Evolutionary conservation across 1,284 basidiomycete genomes (phyloP).

Genomic region (Trichosporon sp.): DNA sequence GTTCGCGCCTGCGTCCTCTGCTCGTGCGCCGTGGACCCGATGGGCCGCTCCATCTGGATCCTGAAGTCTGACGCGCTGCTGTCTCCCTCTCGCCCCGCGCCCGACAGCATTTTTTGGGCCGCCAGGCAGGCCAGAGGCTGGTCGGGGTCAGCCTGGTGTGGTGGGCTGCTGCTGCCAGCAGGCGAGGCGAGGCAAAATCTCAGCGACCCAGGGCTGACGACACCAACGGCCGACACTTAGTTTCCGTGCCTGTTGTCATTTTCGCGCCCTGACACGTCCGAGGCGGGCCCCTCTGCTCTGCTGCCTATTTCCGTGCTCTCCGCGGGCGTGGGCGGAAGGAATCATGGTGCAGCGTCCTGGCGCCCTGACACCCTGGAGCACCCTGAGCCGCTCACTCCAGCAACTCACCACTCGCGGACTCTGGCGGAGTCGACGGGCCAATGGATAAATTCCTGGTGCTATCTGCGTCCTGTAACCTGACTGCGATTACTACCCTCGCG

Average conservation of each 20-base stretch:
- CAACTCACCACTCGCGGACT: not conserved
- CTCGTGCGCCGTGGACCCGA: not conserved
- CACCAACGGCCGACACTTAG: constrained; percentile 5
- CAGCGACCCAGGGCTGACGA: constrained; percentile 1
- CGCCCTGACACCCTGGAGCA: not conserved
- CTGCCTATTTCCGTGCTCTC: not conserved
- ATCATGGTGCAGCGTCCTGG: not conserved
- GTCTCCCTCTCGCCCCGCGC: not conserved
- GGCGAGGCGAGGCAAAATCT: not conserved
- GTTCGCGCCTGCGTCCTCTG: not conserved
- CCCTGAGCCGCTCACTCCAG: not conserved
- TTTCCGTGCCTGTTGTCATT: constrained; percentile 2
- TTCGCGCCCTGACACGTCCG: not conserved
- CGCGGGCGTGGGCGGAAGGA: constrained; percentile 5
- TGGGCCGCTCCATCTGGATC: not conserved
- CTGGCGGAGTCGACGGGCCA: not conserved
- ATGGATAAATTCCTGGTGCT: not conserved
- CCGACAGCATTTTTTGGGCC: not conserved
- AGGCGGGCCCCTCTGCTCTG: not conserved
- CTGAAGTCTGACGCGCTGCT: not conserved
- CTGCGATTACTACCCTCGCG: constrained; percentile 3
- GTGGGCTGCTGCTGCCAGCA: not conserved
- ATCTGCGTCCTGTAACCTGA: not conserved
- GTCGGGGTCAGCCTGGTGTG: not conserved
- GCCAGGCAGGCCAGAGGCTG: not conserved